Base-by-base conservation (phyloP, 164 flowering plant species). In the Umbellularia californica region DNA sequence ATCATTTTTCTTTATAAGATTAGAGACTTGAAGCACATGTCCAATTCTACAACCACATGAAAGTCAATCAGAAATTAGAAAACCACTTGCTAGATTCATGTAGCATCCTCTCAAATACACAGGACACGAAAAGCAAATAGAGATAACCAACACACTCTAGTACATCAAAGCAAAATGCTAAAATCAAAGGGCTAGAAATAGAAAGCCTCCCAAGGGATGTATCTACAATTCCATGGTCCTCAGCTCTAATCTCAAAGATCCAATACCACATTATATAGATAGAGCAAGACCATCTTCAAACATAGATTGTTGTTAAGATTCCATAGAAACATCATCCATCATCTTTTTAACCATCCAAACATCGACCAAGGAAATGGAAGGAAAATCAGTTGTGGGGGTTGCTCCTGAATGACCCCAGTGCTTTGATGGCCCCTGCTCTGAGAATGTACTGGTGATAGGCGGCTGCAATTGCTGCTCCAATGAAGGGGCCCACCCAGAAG, bases 401-500 rank as follows among this genome's bases (percentile, higher is more conserved):
- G 91, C 97, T 91, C 73, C 92, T 87, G 91, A 92, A 92, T 25
- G 98, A 94, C 13, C 97, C 98, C 0, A 94, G 85, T 72, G 97
- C 97, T 70, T 94, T 94, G 50, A 90, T 81, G 68, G 97, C 97
- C 1, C 76, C 88, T 13, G 98, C 98, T 79, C 98, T 87, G n/a
- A 94, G 87, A 19, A 94, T 74, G 82, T 58, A 91, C 68, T 92
- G 92, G 83, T 94, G 95, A 81, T 91, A 94, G 64, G 87, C 77
- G 3, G 97, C 97, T 19, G 98, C 98, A 1, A 85, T 79, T 58
- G 88, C 88, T 35, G 98, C 98, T 51, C 98, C 98, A 74, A 92
- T 65, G 78, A 94, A 86, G 0, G 98, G 98, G 67, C 98, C 98
- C 22, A 91, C 96, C 98, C 98, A 94, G 86, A 92, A 94, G 27